These are phyloP conservation scores for Scalesia atractyloides DNA, from an alignment of 129 eudicot genomes.

Conservation along the genomic window DNA sequence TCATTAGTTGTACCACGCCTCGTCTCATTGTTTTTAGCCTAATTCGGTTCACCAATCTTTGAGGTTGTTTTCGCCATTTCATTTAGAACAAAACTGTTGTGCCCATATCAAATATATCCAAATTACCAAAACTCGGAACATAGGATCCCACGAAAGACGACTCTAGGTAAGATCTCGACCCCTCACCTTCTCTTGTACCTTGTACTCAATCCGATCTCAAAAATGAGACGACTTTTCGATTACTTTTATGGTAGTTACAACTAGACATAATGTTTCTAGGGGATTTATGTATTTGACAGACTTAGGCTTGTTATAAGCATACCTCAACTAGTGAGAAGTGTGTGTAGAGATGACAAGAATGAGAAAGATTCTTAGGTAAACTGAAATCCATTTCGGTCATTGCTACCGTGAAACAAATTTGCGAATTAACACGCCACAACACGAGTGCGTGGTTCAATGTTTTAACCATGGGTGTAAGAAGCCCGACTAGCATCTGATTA, in stretches of 20 bases:
- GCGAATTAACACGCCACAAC: no score
- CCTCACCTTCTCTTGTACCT: conserved; percentile 20
- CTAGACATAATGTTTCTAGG: neutral
- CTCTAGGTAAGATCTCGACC: conserved; percentile 19
- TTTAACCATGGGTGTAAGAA: no score
- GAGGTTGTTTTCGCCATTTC: conserved; percentile 16
- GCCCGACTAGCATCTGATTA: no score
- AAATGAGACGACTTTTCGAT: neutral
- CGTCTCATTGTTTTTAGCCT: conserved; percentile 33
- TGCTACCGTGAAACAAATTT: no score
- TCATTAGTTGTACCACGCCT: conserved; percentile 39
- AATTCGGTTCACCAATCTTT: conserved; percentile 25
- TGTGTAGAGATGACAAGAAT: conserved; percentile 48
- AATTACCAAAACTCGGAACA: conserved; percentile 9
- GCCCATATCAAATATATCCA: conserved; percentile 18
- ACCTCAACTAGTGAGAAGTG: conserved; percentile 20
- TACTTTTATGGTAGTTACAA: neutral
- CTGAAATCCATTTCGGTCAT: no score
- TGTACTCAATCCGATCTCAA: conserved; percentile 9
- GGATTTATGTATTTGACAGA: conserved; percentile 2
- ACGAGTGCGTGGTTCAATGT: no score
- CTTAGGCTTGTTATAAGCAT: conserved; percentile 27
- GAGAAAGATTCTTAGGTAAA: conserved; percentile 38
- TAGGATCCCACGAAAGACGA: conserved; percentile 11
- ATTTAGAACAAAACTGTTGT: neutral